Evolutionary conservation across 768 basidiomycete species (phyloP), one percentile per base, ranked within the genome.

Genomic region (Collybiopsis luxurians): DNA sequence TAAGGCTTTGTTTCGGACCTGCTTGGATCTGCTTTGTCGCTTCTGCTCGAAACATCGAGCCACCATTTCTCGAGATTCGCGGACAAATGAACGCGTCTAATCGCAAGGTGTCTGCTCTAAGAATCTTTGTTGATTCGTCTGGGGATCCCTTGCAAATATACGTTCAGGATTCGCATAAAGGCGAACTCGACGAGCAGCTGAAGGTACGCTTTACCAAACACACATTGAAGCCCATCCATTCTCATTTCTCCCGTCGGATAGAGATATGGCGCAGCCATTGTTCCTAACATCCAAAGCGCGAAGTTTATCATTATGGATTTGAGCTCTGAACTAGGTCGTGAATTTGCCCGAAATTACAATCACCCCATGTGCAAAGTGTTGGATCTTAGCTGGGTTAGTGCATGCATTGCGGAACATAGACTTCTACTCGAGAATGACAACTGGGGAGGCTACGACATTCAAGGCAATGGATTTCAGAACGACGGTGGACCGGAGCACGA

Each of bases 341-440:
- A 19, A 34, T 34, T 34, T 13, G 31, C 31, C 12, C 31, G 34
- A 26, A 17, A 42, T 15, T n/a, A 48, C 53, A 68, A 75, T 17
- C 68, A 70, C 42, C 70, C 70, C 9, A 76, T 72, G 73, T 64
- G 68, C 17, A 62, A 66, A 26, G 78, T 87, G 10, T 71, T 88
- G 54, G 71, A 80, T 46, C 73, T 77, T 60, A 59, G 61, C 2
- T 90, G 88, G 88, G 80, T 75, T 40, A 65, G 69, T 30, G 72
- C 68, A 57, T 85, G 74, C 28, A 61, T 82, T 38, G 61, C 73
- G 42, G 72, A 70, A 9, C 77, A 76, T 43, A 74, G 65, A 42
- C 72, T 78, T 27, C 69, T 86, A 34, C 72, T 77, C 13, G 76
- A 71, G 43, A 65, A 67, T 15, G 84, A 86, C 49, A 65, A 73